Evolutionary conservation across 176 grass and related monocot species (phyloP).

Genomic region (Carex parvula): DNA sequence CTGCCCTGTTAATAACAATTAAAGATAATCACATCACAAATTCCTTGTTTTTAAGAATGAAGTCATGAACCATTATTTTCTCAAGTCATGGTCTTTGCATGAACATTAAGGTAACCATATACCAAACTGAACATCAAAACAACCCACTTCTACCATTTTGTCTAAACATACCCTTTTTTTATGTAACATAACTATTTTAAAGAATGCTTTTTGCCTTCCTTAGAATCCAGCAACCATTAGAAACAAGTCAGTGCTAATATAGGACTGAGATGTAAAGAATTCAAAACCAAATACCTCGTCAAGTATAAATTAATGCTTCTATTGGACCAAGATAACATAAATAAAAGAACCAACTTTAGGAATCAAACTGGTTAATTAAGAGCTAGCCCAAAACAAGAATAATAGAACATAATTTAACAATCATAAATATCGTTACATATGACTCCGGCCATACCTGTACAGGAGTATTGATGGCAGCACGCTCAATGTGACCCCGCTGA

Average conservation of each 20-base stretch:
- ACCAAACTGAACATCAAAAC: background rate
- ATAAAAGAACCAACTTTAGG: background rate
- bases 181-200: background rate
- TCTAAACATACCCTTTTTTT: background rate
- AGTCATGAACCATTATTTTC: background rate
- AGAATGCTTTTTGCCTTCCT: background rate
- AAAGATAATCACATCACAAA: background rate
- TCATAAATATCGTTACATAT: background rate
- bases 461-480: slow-evolving; percentile 91
- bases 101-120: background rate
- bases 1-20: slow-evolving; percentile 38
- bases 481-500: slow-evolving; percentile 62
- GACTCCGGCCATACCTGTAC: slow-evolving; percentile 38
- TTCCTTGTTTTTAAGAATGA: background rate
- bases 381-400: background rate
- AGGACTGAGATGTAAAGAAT: background rate
- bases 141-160: background rate
- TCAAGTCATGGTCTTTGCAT: background rate
- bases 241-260: background rate
- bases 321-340: background rate
- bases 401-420: background rate
- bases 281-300: background rate
- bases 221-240: background rate
- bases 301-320: background rate
- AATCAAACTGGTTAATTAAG: background rate